Conservation (phyloP, 164 flowering plant genomes). For the Santalum album region DNA sequence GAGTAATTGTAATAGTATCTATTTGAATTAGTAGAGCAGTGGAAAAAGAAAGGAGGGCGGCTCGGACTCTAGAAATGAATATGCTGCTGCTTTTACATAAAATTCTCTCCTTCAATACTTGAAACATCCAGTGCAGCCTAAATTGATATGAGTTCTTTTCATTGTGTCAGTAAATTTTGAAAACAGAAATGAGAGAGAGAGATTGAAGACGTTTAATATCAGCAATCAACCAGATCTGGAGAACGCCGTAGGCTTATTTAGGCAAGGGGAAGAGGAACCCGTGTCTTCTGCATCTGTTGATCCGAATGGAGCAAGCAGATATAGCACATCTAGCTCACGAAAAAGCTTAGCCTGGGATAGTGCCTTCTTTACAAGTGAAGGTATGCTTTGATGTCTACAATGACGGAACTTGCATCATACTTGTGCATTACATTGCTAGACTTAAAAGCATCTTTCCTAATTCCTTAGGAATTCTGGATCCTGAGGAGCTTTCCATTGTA, state of each 20-base stretch:
- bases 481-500: neutral
- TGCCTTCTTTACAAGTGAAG: neutral
- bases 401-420: too few species aligned
- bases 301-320: neutral
- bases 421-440: too few species aligned
- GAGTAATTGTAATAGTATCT: too few species aligned
- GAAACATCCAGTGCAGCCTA: neutral
- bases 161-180: neutral
- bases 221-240: neutral
- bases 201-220: neutral
- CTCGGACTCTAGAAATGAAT: too few species aligned
- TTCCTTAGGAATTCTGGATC: neutral
- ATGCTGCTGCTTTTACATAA: too few species aligned
- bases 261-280: neutral
- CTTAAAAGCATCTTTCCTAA: neutral
- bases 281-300: neutral
- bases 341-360: neutral
- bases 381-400: neutral
- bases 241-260: neutral
- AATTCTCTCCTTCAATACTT: neutral
- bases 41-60: too few species aligned
- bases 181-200: neutral
- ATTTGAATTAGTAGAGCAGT: too few species aligned
- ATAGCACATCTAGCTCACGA: neutral
- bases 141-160: neutral